A percentile compares a stretch with the other conserved stretches of the same genome.
These are phyloP conservation scores for Amanita pallidorosea DNA, from an alignment of 768 basidiomycete genomes.

Conservation along the genomic window DNA sequence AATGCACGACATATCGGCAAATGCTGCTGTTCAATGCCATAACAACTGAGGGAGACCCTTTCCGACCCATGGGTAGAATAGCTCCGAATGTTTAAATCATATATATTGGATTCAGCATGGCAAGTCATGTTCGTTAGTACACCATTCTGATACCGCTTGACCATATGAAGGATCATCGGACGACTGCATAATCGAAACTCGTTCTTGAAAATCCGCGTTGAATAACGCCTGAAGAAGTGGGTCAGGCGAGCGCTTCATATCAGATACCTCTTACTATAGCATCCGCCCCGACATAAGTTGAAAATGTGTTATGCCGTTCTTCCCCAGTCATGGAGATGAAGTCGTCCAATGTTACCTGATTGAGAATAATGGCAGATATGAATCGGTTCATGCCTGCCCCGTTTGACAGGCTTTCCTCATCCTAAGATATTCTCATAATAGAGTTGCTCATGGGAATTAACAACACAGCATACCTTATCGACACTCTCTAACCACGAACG, in stretches of 20 bases:
- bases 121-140: not conserved
- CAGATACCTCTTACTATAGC: conserved; percentile 36
- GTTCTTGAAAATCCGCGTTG: not conserved
- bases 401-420: conserved; percentile 46
- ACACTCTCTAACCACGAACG: conserved; percentile 57
- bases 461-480: conserved; percentile 29
- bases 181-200: not conserved
- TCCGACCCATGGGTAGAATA: too few species aligned
- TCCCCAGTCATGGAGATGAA: conserved; percentile 44
- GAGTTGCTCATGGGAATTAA: not conserved
- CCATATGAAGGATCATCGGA: not conserved
- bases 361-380: conserved; percentile 54
- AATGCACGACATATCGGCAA: too few species aligned
- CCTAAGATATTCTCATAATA: conserved; percentile 24
- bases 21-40: too few species aligned
- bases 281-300: conserved; percentile 33
- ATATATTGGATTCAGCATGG: too few species aligned
- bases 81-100: too few species aligned
- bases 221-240: not conserved
- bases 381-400: conserved; percentile 61
- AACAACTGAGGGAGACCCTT: too few species aligned
- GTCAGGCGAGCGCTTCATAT: not conserved
- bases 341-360: conserved; percentile 38
- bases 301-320: conserved; percentile 34
- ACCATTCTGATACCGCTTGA: not conserved